Conservation (phyloP, 164 flowering plant species). For the Akebia trifoliata region DNA sequence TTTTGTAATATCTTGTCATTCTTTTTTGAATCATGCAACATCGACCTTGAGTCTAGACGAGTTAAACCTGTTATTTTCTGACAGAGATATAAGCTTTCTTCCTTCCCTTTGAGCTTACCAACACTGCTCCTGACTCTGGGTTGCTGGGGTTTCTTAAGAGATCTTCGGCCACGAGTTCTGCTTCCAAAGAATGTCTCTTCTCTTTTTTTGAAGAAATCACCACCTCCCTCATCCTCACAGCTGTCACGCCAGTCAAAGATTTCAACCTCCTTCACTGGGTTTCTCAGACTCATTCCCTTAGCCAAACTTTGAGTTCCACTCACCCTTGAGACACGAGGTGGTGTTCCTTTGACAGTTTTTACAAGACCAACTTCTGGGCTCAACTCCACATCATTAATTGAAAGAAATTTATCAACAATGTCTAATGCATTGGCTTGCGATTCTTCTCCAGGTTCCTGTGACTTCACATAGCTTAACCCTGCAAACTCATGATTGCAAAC, state of each 20-base stretch:
- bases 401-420: slow-evolving; percentile 59
- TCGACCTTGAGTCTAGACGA: slow-evolving; percentile 49
- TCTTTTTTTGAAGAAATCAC: slow-evolving; percentile 62
- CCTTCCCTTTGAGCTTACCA: slow-evolving; percentile 15
- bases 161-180: slow-evolving; percentile 19
- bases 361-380: slow-evolving; percentile 23
- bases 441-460: slow-evolving; percentile 84
- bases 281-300: slow-evolving; percentile 28
- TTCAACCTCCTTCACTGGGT: slow-evolving; percentile 20
- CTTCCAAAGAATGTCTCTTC: slow-evolving; percentile 49
- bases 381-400: slow-evolving; percentile 30
- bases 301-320: slow-evolving; percentile 62
- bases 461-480: slow-evolving; percentile 76
- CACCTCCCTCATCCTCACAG: slow-evolving; percentile 92
- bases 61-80: slow-evolving; percentile 21
- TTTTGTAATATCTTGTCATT: slow-evolving; percentile 13
- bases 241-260: slow-evolving; percentile 75
- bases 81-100: slow-evolving; percentile 17
- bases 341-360: slow-evolving; percentile 22
- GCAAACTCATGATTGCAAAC: slow-evolving; percentile 28
- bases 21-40: slow-evolving; percentile 16
- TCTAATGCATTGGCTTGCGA: slow-evolving; percentile 79
- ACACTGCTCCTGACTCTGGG: slow-evolving; percentile 8
- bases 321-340: slow-evolving; percentile 34
- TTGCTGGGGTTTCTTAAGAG: slow-evolving; percentile 28